Evolutionary conservation across 2,329 filamentous ascomycete species (phyloP), one percentile per base, ranked within the genome.

Genomic region (Fusarium camptoceras): DNA sequence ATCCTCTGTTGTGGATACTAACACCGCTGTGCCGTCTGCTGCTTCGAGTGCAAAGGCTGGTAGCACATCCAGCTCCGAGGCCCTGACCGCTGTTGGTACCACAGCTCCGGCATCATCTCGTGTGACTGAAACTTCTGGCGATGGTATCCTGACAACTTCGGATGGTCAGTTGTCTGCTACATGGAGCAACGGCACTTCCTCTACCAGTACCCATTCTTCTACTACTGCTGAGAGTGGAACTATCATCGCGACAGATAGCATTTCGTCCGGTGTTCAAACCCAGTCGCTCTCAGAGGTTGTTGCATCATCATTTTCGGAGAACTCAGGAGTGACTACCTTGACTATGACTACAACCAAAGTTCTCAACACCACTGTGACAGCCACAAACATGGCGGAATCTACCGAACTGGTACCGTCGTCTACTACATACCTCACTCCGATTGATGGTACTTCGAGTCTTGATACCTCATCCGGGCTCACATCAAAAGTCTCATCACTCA

Each of bases 21-120:
- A 44, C 20, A 55, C 51, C 6, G 41, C 34, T 20, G 57, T 31
- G 42, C 55, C 60, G 31, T 73, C 57, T n/a, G 65, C 48, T 39
- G 71, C 60, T 37, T 73, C 71, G 31, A 73, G 71, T 41, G 71
- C 56, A 41, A 54, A 55, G 44, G 71, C 68, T 59, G 64, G 68
- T 49, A 67, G 64, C 46, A 53, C 31, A 50, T 68, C 70, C 43
- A 50, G 42, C 41, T 60, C 60, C 16, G 37, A 64, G 34, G 44
- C 42, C 41, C 44, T 28, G 18, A 60, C 70, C 30, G 46, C 44
- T 22, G 34, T 39, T 34, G 28, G n/a, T 22, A 28, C 59, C n/a
- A 61, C 64, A 20, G 28, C 37, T 39, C 55, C 44, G 30, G 31
- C n/a, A 9, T 60, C 67, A 30, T 55, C 44, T 28, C 42, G 25